A percentile compares a stretch with the other conserved stretches of the same genome.
phyloP scores from a whole-genome alignment of 1,139 yeast genomes.

The Lodderomyces oxycetoniae region DNA sequence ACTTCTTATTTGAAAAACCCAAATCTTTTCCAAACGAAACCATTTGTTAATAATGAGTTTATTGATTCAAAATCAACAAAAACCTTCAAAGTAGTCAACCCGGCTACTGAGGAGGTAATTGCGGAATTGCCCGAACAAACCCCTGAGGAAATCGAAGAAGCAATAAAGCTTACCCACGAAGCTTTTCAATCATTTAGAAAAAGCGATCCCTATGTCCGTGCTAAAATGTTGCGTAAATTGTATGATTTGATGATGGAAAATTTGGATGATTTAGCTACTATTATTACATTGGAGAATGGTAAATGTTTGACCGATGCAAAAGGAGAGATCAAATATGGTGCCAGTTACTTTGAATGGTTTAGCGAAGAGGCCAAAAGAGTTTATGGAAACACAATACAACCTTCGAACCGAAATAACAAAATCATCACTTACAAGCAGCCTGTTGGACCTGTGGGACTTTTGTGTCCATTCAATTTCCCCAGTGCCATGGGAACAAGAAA shows the following conservation, averaged over 20 bases:
- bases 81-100: slow-evolving; percentile 66
- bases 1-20: slow-evolving; percentile 42
- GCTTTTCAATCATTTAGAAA: slow-evolving; percentile 58
- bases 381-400: slow-evolving; percentile 41
- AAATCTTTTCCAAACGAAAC: slow-evolving; percentile 51
- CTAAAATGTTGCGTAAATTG: slow-evolving; percentile 60
- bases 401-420: slow-evolving; percentile 35
- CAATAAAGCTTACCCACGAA: slow-evolving; percentile 56
- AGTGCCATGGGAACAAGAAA: slow-evolving; percentile 47
- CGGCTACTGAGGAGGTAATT: slow-evolving; percentile 62
- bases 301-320: slow-evolving; percentile 37
- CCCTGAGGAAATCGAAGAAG: slow-evolving; percentile 49
- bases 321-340: slow-evolving; percentile 42
- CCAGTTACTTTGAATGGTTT: slow-evolving; percentile 44
- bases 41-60: slow-evolving; percentile 74
- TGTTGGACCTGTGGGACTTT: slow-evolving; percentile 45
- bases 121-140: slow-evolving; percentile 56
- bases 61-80: slow-evolving; percentile 43
- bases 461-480: slow-evolving; percentile 48
- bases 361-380: slow-evolving; percentile 41
- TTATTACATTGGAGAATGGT: slow-evolving; percentile 43
- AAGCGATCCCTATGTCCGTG: slow-evolving; percentile 61
- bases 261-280: slow-evolving; percentile 38
- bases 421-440: slow-evolving; percentile 43
- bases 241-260: slow-evolving; percentile 38